phyloP scores from a whole-genome alignment of 2,329 filamentous ascomycete genomes.

The Cytospora chrysosperma region DNA sequence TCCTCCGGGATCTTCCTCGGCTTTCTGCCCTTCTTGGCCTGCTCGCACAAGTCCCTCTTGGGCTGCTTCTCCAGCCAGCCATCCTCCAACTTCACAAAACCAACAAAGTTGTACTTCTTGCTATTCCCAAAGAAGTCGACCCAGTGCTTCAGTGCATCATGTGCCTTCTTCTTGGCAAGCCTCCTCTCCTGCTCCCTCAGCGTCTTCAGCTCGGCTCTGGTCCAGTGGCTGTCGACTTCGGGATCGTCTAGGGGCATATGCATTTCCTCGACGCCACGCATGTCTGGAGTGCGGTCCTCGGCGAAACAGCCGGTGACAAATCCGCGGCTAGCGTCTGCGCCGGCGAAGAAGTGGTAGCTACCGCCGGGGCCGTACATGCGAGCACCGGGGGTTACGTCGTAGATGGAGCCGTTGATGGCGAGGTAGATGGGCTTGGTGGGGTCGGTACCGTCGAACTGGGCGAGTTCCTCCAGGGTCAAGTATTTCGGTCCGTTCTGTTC shows the following conservation, averaged over 20 bases:
- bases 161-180: conserved; percentile 63
- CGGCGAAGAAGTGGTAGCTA: conserved; percentile 83
- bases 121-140: conserved; percentile 76
- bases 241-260: conserved; percentile 67
- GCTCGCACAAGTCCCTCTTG: conserved; percentile 65
- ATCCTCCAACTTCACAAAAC: conserved; percentile 64
- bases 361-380: conserved; percentile 80
- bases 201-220: conserved; percentile 50
- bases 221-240: conserved; percentile 59
- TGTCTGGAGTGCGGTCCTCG: conserved; percentile 78
- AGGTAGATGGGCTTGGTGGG: conserved; percentile 78
- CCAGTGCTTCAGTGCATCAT: conserved; percentile 75
- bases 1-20: conserved; percentile 54
- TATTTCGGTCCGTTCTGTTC: conserved; percentile 57
- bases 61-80: conserved; percentile 63
- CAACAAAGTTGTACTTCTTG: conserved; percentile 79
- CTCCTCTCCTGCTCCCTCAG: conserved; percentile 62
- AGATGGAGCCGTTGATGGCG: conserved; percentile 83
- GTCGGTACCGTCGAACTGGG: conserved; percentile 75
- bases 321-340: conserved; percentile 79
- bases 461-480: conserved; percentile 74
- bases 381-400: conserved; percentile 72
- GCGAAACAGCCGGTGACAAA: conserved; percentile 93
- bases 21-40: conserved; percentile 59
- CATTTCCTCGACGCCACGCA: conserved; percentile 85